Percentiles rank a stretch among this genome's conserved stretches.
phyloP scores from a whole-genome alignment of 108 stramenopile genomes.

The Nitzschia palea region DNA sequence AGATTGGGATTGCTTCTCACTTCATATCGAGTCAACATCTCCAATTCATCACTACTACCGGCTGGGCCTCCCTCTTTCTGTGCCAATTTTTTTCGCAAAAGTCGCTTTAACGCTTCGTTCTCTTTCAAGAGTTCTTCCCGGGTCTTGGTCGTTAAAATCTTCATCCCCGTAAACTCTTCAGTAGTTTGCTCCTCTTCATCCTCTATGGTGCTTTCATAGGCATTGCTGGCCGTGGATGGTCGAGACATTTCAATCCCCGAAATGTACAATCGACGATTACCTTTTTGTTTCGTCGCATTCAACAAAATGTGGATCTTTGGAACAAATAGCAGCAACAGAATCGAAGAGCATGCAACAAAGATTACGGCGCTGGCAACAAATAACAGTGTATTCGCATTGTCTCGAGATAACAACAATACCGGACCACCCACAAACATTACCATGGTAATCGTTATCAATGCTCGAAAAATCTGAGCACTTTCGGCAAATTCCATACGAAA shows the following conservation, averaged over 20 bases:
- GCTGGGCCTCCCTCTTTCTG: too few relatives aligned
- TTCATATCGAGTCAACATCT: too few relatives aligned
- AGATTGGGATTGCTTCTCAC: too few relatives aligned
- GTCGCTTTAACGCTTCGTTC: not conserved
- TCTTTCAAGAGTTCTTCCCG: slow-evolving; percentile 15
- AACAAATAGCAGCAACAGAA: slow-evolving; percentile 20
- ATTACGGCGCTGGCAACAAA: slow-evolving; percentile 21
- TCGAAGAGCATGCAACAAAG: slow-evolving; percentile 12
- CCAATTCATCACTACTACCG: too few relatives aligned
- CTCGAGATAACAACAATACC: slow-evolving; percentile 18
- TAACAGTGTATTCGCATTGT: slow-evolving; percentile 18
- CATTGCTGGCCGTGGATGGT: not conserved
- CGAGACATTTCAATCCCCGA: not conserved
- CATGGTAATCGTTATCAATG: slow-evolving; percentile 16
- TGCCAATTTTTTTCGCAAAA: slow-evolving; percentile 17
- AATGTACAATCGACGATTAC: not conserved
- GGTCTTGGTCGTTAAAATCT: slow-evolving; percentile 30
- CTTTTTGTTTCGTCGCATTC: not conserved
- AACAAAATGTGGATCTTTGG: slow-evolving; percentile 15
- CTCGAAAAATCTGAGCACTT: slow-evolving; percentile 40
- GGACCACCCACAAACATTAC: slow-evolving; percentile 27
- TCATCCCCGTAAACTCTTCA: slow-evolving; percentile 1
- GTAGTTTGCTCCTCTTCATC: not conserved
- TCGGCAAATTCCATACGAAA: slow-evolving; percentile 41
- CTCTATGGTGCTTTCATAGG: not conserved